These are phyloP conservation scores for Blastobotrys niveus DNA, from an alignment of 1,139 yeast species.

Conservation along the genomic window DNA sequence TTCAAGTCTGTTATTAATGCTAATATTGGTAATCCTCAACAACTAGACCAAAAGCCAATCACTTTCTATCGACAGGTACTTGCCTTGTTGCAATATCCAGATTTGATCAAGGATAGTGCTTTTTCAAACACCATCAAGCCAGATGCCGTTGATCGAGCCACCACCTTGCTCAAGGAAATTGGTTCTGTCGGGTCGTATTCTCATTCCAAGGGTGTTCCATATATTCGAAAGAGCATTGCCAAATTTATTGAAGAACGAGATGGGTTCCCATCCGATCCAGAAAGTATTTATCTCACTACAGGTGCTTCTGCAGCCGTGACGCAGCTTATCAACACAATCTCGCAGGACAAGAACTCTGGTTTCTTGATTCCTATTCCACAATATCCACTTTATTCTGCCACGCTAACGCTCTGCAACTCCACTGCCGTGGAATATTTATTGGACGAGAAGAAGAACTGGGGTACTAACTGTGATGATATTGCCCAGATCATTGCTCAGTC, in stretches of 20 bases:
- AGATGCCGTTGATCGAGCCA: constrained; percentile 74
- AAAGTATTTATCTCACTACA: constrained; percentile 73
- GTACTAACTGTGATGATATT: constrained; percentile 66
- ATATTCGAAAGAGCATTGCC: constrained; percentile 72
- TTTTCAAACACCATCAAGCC: constrained; percentile 44
- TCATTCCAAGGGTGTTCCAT: constrained; percentile 77
- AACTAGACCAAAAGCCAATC: constrained; percentile 84
- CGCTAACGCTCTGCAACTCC: constrained; percentile 75
- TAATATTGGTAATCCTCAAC: constrained; percentile 97
- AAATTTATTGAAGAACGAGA: constrained; percentile 70
- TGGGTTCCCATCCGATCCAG: constrained; percentile 56
- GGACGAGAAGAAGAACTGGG: constrained; percentile 78
- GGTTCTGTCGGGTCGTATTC: constrained; percentile 95
- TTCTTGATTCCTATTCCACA: constrained; percentile 95
- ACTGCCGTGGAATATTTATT: constrained; percentile 82
- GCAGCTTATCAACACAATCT: constrained; percentile 63
- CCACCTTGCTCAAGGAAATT: constrained; percentile 49
- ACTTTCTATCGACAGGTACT: constrained; percentile 94
- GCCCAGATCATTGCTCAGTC: constrained; percentile 51
- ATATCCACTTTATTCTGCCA: constrained; percentile 92
- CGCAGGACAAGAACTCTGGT: constrained; percentile 65
- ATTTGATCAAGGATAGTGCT: constrained; percentile 42
- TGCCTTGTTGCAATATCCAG: constrained; percentile 80
- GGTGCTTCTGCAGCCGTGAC: constrained; percentile 94
- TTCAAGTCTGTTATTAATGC: constrained; percentile 76